Evolutionary conservation across 2,329 filamentous ascomycete species (phyloP).

Genomic region (Sodiomyces alkalinus): DNA sequence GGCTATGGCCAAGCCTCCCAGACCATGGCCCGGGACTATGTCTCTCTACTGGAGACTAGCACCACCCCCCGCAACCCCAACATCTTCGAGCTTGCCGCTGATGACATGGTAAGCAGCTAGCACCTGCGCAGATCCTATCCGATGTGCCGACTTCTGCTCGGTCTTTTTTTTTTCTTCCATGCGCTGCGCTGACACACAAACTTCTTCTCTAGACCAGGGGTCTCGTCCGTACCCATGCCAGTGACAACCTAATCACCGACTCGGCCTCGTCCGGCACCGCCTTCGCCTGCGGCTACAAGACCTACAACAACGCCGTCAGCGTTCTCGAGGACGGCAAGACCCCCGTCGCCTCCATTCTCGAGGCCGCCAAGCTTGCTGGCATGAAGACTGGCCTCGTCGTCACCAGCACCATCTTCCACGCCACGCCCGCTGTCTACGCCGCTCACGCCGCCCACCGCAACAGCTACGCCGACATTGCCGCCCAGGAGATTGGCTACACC

Average conservation of each 20-base stretch:
- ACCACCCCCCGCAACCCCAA: conserved; percentile 8
- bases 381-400: conserved; percentile 26
- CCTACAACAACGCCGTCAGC: conserved; percentile 20
- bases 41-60: conserved; percentile 10
- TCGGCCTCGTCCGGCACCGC: conserved; percentile 24
- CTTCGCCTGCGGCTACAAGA: conserved; percentile 22
- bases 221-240: conserved; percentile 13
- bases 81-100: conserved; percentile 9
- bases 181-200: too few relatives aligned
- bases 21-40: conserved; percentile 14
- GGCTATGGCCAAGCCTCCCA: conserved; percentile 15
- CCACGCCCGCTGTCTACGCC: conserved; percentile 16
- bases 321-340: conserved; percentile 14
- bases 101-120: conserved; percentile 11
- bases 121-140: too few relatives aligned
- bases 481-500: conserved; percentile 20
- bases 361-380: conserved; percentile 22
- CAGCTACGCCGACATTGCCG: conserved; percentile 19
- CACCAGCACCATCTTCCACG: conserved; percentile 22
- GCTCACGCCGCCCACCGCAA: conserved; percentile 18
- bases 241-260: conserved; percentile 21
- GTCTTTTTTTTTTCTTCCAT: too few relatives aligned
- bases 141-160: too few relatives aligned
- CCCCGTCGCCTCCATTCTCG: conserved; percentile 21
- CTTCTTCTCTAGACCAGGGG: conserved; percentile 16